These are phyloP conservation scores for Phyllosticta citriasiana DNA, from an alignment of 2,329 filamentous ascomycete species.

Conservation along the genomic window DNA sequence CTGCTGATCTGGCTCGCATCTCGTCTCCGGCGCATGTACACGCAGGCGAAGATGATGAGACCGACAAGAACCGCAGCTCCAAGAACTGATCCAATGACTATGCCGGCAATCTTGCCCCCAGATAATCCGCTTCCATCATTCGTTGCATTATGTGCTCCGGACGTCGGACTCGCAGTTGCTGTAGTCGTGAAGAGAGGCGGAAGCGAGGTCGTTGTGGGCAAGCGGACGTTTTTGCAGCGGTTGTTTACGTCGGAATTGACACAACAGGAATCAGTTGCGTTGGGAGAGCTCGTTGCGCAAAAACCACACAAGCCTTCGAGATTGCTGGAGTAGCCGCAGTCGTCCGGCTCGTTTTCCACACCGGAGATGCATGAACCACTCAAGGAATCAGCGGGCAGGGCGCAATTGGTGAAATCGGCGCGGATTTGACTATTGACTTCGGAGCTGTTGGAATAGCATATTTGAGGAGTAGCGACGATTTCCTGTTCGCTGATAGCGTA, in stretches of 20 bases:
- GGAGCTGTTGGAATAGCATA: conserved; percentile 58
- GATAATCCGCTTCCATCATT: conserved; percentile 48
- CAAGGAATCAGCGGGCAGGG: conserved; percentile 70
- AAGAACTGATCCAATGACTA: conserved; percentile 70
- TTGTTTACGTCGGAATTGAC: conserved; percentile 66
- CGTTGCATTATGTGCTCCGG: conserved; percentile 18
- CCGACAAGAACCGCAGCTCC: conserved; percentile 60
- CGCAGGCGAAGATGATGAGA: conserved; percentile 50
- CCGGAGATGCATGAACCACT: conserved; percentile 66
- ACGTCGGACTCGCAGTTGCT: conserved; percentile 46
- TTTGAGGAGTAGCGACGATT: conserved; percentile 60
- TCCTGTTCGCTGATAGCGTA: conserved; percentile 83
- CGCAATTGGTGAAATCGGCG: conserved; percentile 85
- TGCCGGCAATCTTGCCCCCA: conserved; percentile 82
- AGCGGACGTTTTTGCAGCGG: conserved; percentile 63
- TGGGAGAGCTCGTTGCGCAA: conserved; percentile 71
- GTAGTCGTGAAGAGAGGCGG: conserved; percentile 51
- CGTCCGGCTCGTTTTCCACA: conserved; percentile 66
- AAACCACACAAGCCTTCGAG: conserved; percentile 73
- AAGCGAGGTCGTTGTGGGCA: conserved; percentile 60
- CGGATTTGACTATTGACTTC: conserved; percentile 69
- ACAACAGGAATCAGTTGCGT: conserved; percentile 93
- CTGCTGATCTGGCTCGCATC: conserved; percentile 55
- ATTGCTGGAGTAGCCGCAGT: conserved; percentile 75
- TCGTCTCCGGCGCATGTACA: conserved; percentile 46